Evolutionary conservation across 2,329 filamentous ascomycete genomes (phyloP), one percentile per base, ranked within the genome.

Genomic region (Nigrospora oryzae): DNA sequence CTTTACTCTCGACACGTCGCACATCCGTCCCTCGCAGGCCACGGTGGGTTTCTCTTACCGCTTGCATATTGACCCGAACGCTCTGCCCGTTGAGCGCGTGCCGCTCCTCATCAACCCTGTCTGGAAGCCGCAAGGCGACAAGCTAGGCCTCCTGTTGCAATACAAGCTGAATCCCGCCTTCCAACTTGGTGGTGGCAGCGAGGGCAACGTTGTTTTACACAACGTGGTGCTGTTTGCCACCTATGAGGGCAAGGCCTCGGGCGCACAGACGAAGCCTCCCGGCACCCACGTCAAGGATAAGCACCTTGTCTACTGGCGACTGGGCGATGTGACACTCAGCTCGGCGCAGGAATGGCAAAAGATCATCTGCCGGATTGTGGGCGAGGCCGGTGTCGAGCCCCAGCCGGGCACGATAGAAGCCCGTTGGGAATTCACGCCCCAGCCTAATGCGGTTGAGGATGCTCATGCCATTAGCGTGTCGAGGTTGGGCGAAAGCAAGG

Each of bases 1-100:
- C 58, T 98, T 94, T 65, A 78, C 71, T 0, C 69, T 98, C 31
- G 79, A 90, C 49, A 67, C 93, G 7, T 73, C 81, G 13, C 81
- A 83, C 59, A 77, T 96, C 49, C 73, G 81, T 54, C 81, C 38
- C 15, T 38, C 16, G n/a, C 47, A 83, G 55, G 83, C 87, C 2
- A 77, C 84, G 0, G 82, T 91, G 7, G 91, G 85, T 8, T 97
- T 98, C 69, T 95, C 93, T 48, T 98, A 97, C 64, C 86, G 90
- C 56, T 73, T 96, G 11, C 87, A 93, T 53, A 66, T 86, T 30
- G 82, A 89, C 31, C 72, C 78, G 15, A 54, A 64, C 5, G 50
- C 64, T 2, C 51, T 63, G 3, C 63, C 75, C 5, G 66, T 64
- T 6, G 59, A 68, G 4, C 82, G 87, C 54, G 83, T 84, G 11